A percentile compares a stretch with the other conserved stretches of the same genome.
phyloP scores from a whole-genome alignment of 805 yeast species.

The Candida saitoana region DNA sequence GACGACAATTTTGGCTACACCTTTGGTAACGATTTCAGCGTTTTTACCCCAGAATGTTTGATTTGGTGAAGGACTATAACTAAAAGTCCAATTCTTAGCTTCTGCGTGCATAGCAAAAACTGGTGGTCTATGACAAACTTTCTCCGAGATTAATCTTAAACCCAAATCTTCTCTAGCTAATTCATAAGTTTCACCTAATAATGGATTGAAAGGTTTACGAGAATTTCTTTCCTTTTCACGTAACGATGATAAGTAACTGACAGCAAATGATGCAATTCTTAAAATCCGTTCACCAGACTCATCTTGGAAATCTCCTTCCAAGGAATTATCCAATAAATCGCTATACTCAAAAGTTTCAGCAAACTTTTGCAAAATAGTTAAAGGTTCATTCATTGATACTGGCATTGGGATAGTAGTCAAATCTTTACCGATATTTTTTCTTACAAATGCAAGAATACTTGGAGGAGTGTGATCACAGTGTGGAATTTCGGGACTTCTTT shows the following conservation, averaged over 20 bases:
- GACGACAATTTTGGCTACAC: constrained; percentile 56
- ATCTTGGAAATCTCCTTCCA: constrained; percentile 38
- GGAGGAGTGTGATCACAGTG: constrained; percentile 72
- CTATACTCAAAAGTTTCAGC: constrained; percentile 80
- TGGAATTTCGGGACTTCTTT: constrained; percentile 56
- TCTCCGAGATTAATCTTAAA: constrained; percentile 72
- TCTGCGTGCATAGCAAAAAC: constrained; percentile 81
- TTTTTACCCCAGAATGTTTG: constrained; percentile 97
- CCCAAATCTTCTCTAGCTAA: constrained; percentile 81
- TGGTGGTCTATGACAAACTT: constrained; percentile 83
- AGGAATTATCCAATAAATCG: constrained; percentile 59
- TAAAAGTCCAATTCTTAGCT: constrained; percentile 63
- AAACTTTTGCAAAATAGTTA: constrained; percentile 73
- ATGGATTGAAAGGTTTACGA: constrained; percentile 92
- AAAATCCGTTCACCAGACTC: constrained; percentile 56
- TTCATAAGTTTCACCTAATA: constrained; percentile 91
- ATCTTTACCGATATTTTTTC: constrained; percentile 93
- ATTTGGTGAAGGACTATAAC: constrained; percentile 63
- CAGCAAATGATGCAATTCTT: constrained; percentile 77
- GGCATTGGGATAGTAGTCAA: constrained; percentile 86
- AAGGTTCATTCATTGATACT: constrained; percentile 88
- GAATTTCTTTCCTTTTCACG: constrained; percentile 70
- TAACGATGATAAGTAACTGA: constrained; percentile 64
- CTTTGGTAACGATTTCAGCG: constrained; percentile 75
- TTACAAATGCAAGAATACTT: constrained; percentile 68